Evolutionary conservation across 2,329 filamentous ascomycete genomes (phyloP).

Genomic region (Pseudogymnoascus sp.): DNA sequence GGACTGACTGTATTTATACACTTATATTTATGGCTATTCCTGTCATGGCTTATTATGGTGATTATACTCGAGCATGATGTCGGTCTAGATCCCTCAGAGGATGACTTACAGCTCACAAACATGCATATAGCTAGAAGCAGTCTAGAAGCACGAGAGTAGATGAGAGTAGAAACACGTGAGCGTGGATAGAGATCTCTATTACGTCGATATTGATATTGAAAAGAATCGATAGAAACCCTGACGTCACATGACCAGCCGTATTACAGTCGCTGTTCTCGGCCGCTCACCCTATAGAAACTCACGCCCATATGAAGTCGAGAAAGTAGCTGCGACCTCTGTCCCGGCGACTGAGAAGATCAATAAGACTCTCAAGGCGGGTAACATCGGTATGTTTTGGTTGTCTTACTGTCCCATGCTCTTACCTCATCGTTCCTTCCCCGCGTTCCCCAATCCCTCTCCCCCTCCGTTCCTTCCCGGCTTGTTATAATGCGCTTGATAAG

Average conservation of each 20-base stretch:
- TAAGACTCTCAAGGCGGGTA: conserved; percentile 51
- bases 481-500: neutral
- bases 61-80: neutral
- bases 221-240: neutral
- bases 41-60: neutral
- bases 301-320: conserved; percentile 44
- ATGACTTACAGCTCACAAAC: neutral
- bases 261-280: neutral
- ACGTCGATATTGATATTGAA: no score
- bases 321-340: conserved; percentile 42
- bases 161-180: neutral
- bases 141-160: neutral
- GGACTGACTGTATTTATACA: neutral
- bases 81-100: neutral
- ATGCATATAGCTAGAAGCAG: neutral
- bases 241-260: neutral
- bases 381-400: conserved; percentile 44
- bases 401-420: neutral
- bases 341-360: conserved; percentile 50
- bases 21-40: neutral
- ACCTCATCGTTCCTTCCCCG: neutral
- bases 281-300: neutral
- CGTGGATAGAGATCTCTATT: no score
- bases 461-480: neutral
- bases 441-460: neutral